Percentiles rank a stretch among this genome's conserved stretches.
Conservation (phyloP, 1,284 basidiomycete genomes). For the Rhodotorula sp. region DNA sequence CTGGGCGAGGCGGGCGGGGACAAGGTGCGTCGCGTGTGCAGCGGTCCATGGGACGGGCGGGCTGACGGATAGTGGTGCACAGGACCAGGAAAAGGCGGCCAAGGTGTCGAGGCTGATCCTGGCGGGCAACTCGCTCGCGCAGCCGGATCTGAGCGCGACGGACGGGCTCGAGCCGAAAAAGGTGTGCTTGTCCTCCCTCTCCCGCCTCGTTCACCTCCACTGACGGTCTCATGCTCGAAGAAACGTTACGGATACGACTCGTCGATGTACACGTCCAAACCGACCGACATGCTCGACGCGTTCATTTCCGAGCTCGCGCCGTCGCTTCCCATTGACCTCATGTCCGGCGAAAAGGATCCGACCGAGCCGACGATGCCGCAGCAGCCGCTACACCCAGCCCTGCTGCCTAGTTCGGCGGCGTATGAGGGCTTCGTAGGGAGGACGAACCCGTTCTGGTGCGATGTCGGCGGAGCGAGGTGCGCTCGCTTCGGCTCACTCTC, state of each 20-base stretch:
- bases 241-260: slow-evolving; percentile 63
- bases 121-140: slow-evolving; percentile 78
- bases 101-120: slow-evolving; percentile 79
- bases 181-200: slow-evolving; percentile 1
- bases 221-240: slow-evolving; percentile 37
- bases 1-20: slow-evolving; percentile 75
- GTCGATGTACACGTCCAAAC: slow-evolving; percentile 69
- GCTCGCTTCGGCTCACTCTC: slow-evolving; percentile 3
- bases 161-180: slow-evolving; percentile 54
- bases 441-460: slow-evolving; percentile 89
- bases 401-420: slow-evolving; percentile 73
- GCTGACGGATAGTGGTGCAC: background rate
- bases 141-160: slow-evolving; percentile 58
- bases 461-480: slow-evolving; percentile 48
- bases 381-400: slow-evolving; percentile 85
- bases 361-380: slow-evolving; percentile 87
- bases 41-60: background rate
- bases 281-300: slow-evolving; percentile 68
- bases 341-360: slow-evolving; percentile 85
- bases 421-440: slow-evolving; percentile 70
- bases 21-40: slow-evolving; percentile 53
- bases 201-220: background rate
- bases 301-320: slow-evolving; percentile 71
- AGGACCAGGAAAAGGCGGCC: slow-evolving; percentile 66
- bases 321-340: slow-evolving; percentile 75